Base-by-base conservation (phyloP, 352 stramenopile genomes). In the Globisporangium spiculum region DNA sequence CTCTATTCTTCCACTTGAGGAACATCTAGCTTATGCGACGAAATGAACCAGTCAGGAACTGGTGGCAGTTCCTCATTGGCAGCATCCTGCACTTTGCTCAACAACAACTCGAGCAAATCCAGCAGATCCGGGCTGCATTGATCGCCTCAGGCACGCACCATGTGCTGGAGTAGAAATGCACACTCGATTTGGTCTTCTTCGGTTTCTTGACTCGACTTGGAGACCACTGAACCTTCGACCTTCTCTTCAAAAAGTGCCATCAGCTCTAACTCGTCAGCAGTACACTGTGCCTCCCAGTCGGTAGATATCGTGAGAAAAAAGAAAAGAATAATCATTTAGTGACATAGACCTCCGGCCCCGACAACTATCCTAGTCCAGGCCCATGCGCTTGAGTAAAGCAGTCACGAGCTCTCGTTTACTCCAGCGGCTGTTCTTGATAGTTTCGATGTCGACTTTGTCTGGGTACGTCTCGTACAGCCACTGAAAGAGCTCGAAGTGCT, bases 401-500 rank as follows among this genome's bases (percentile, higher is more conserved):
- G 12, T 18, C 36, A 44, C 18, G 36, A 18, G 12, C 36, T 44
- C 10, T 44, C 36, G 36, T 18, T 44, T 44, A 18, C 36, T 12
- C 36, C 10, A 44, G 12, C 36, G 36, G 12, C 12, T 18, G 36
- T 44, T 56, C 20, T 56, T 26, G 50, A 27, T 56, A 27, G 2
- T 8, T 57, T 38, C 4, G 14, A 14, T n/a, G 26, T 59, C 22
- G 24, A 30, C 4, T 36, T n/a, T 58, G 12, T 27, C 22, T 18
- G 14, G 12, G 27, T 34, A 36, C 14, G 12, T 30, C 27, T 58
- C 52, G 12, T 58, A 30, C 22, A 58, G 22, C 58, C 58, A 63
- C 58, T 53, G 58, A 18, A 63, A 63, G 34, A 63, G 41, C 36
- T 54, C 58, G 10, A 38, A 27, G 38, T 36, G 38, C 10, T 36